phyloP scores from a whole-genome alignment of 2,329 filamentous ascomycete genomes.

The Colletotrichum sidae region DNA sequence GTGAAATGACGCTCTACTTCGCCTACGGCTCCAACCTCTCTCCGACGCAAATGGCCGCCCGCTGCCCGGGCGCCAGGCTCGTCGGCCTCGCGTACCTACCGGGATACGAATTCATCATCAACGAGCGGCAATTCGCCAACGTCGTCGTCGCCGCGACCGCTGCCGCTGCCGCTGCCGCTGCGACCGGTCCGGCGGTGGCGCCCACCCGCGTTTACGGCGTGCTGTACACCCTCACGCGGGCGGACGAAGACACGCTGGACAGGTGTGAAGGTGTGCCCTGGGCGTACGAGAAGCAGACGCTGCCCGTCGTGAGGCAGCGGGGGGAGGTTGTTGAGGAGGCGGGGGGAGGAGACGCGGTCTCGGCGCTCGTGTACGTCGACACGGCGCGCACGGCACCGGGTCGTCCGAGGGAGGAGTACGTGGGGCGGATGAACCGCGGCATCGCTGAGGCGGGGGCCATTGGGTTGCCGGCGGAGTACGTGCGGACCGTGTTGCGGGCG shows the following conservation, averaged over 20 bases:
- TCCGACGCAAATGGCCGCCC: constrained; percentile 70
- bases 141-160: constrained; percentile 54
- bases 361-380: constrained; percentile 72
- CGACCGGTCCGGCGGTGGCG: neutral
- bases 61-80: constrained; percentile 69
- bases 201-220: constrained; percentile 63
- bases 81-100: constrained; percentile 68
- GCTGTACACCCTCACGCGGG: constrained; percentile 62
- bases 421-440: constrained; percentile 72
- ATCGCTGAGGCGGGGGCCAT: constrained; percentile 67
- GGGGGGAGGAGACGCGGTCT: neutral
- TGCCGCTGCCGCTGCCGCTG: constrained; percentile 8
- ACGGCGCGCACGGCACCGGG: constrained; percentile 50
- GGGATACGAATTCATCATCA: constrained; percentile 75
- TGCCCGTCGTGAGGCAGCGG: constrained; percentile 38
- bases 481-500: constrained; percentile 63
- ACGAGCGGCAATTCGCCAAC: constrained; percentile 75
- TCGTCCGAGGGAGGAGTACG: constrained; percentile 67
- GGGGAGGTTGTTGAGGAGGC: neutral
- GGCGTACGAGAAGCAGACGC: constrained; percentile 68
- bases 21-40: constrained; percentile 80
- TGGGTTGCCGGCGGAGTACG: constrained; percentile 68
- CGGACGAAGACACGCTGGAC: constrained; percentile 66
- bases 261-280: constrained; percentile 71
- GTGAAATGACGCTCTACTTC: constrained; percentile 64